A percentile compares a stretch with the other conserved stretches of the same genome.
These are phyloP conservation scores for Teunomyces lycoperdinae DNA, from an alignment of 805 yeast species.

Conservation along the genomic window DNA sequence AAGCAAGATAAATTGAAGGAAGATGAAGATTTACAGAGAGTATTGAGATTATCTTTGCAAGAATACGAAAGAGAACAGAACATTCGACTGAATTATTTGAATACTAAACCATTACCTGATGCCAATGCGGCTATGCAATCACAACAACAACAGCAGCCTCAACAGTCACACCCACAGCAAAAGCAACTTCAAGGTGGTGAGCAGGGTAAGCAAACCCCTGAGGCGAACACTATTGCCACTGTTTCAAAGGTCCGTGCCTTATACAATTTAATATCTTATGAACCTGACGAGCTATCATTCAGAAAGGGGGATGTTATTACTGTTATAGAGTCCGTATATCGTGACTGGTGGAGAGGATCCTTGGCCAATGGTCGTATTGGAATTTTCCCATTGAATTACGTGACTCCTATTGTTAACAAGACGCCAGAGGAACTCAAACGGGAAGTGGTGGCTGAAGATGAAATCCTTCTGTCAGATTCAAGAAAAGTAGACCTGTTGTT, in stretches of 20 bases:
- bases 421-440: conserved; percentile 55
- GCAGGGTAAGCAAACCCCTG: conserved; percentile 11
- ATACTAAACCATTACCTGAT: conserved; percentile 37
- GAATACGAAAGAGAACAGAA: conserved; percentile 50
- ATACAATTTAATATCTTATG: conserved; percentile 74
- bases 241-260: conserved; percentile 76
- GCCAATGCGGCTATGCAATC: conserved; percentile 14
- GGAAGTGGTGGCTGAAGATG: conserved; percentile 50
- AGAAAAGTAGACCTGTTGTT: conserved; percentile 68
- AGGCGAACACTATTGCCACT: conserved; percentile 37
- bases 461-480: conserved; percentile 49
- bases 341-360: conserved; percentile 96
- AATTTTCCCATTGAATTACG: conserved; percentile 90
- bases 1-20: conserved; percentile 52
- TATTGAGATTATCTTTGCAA: conserved; percentile 66
- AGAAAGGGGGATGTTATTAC: conserved; percentile 83
- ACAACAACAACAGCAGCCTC: conserved; percentile 14
- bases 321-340: conserved; percentile 81
- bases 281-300: conserved; percentile 85
- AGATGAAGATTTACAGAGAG: conserved; percentile 77
- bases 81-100: conserved; percentile 23
- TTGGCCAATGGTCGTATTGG: conserved; percentile 73
- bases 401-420: conserved; percentile 69
- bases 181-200: background rate
- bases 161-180: conserved; percentile 5